Base-by-base conservation (phyloP, 371 early-diverging fungal species). In the Nematocida sp. region DNA sequence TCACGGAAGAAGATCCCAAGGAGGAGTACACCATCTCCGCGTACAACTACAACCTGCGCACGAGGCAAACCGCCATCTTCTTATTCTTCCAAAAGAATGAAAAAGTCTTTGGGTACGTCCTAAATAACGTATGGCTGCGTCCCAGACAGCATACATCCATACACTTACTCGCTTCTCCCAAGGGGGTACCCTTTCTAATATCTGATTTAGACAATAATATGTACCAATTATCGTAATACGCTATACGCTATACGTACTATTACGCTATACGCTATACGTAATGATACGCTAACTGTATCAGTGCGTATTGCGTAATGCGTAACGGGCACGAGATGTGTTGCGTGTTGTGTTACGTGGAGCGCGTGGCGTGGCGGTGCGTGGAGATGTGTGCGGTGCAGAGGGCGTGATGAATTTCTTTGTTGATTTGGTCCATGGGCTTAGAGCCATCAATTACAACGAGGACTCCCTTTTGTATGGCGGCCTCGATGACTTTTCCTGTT, bases 401-500 rank as follows among this genome's bases (percentile, higher is more conserved):
- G 25, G 33, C 57, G 13, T 30, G 11, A 11, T 56, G 47, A 1
- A 68, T 68, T 0, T 18, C n/a, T 40, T 57, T 1, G 26, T 68
- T 36, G 11, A 68, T 57, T 16, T 23, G 30, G 0, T 68, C 69
- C 30, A 38, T 55, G 7, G 55, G 33, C 59, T 33, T 30, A 20
- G 32, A 16, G 5, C 69, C 69, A 68, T 68, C 60, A 32, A 68
- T 68, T 13, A 33, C 13, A 4, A 45, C 13, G 11, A 68, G 33
- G n/a, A 56, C 55, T 26, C 55, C 55, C 30, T 38, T 35, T 23
- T 68, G 30, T 16, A 68, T 55, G 5, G 1, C 69, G 1, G 23
- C 47, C 45, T 68, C 49, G n/a, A 68, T 57, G 13, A 68, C 69
- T 1, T 42, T 38, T 16, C 69, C 59, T 20, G 69, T 68, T 26